Percentiles rank a stretch among this genome's conserved stretches.
Evolutionary conservation across 2,329 filamentous ascomycete genomes (phyloP).

Genomic region (Xylogone sp.): DNA sequence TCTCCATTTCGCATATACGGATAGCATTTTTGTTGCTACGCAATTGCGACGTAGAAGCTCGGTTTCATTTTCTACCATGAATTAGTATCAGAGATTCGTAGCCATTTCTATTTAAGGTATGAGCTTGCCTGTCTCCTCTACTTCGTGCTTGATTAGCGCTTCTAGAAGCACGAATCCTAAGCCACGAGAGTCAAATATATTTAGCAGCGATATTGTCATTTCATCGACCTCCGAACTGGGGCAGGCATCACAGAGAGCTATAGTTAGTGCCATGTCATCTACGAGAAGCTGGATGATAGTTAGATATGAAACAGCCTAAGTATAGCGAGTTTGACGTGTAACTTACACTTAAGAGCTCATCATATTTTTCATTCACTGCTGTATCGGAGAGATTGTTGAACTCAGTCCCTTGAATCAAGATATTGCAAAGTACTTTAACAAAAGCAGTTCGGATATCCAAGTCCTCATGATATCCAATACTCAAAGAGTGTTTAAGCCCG

Average conservation of each 20-base stretch:
- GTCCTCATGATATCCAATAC: conserved; percentile 68
- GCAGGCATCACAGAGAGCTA: conserved; percentile 62
- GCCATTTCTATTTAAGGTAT: neutral
- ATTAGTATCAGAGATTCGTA: conserved; percentile 3
- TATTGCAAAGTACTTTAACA: conserved; percentile 67
- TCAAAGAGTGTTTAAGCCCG: conserved; percentile 65
- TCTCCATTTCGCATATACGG: conserved; percentile 70
- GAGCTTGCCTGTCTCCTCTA: conserved; percentile 57
- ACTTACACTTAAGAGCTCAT: conserved; percentile 56
- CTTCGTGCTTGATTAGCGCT: conserved; percentile 64
- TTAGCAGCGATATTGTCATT: conserved; percentile 62
- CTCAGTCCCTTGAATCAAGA: conserved; percentile 67
- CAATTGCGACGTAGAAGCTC: conserved; percentile 65
- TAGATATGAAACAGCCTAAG: conserved; percentile 7
- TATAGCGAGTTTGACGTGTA: conserved; percentile 1
- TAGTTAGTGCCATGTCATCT: conserved; percentile 57
- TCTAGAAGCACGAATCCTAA: conserved; percentile 61
- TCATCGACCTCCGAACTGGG: conserved; percentile 67
- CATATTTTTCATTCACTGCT: conserved; percentile 65
- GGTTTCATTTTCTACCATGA: conserved; percentile 55
- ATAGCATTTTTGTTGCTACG: conserved; percentile 70
- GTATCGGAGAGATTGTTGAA: conserved; percentile 66
- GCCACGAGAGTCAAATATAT: conserved; percentile 66
- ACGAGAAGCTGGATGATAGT: conserved; percentile 47
- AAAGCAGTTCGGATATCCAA: conserved; percentile 67